Evolutionary conservation across 2,329 filamentous ascomycete species (phyloP), one percentile per base, ranked within the genome.

Genomic region (Thyridium curvatum): DNA sequence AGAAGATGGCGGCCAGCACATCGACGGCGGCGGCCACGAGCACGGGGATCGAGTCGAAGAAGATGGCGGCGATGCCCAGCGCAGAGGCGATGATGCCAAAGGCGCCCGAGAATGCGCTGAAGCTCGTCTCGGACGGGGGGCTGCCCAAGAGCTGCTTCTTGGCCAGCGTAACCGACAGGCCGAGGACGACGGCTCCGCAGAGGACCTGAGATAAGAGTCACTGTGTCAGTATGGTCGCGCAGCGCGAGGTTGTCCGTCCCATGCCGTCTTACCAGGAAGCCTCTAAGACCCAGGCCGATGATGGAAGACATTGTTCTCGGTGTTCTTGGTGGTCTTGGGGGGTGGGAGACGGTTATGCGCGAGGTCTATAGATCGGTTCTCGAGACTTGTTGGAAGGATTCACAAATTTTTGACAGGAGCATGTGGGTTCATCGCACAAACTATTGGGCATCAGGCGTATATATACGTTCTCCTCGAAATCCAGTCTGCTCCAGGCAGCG

Each of bases 151-250:
- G 37, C 33, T 59, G 57, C 2, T 55, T 49, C 38, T 61, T 60
- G 17, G 55, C 51, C 12, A 59, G 49, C 7, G 52, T 52, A 2
- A 56, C 47, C 10, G 57, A 59, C 12, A 61, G 41, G 10, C 52
- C 58, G 12, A 61, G 46, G 18, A 61, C 52, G 12, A 59, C 49
- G 7, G 52, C 54, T 3, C 53, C 47, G 37, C 53, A 54, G n/a
- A 58, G 38, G 18, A 60, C 43, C 56, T 60, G 17, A 6, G 26
- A 33, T 29, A 16, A n/a, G n/a, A 32, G n/a, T 32, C 30, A 32
- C n/a, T 32, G 30, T 8, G 30, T 32, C 8, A 32, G 32, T 14
- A 34, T 16, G 17, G n/a, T 3, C 37, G 12, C 15, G 4, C 18
- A 14, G 18, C 30, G 18, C 28, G 14, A 18, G 18, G 18, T 29